phyloP scores from a whole-genome alignment of 306 rosid genomes.

The Gastrolobium villosum region DNA sequence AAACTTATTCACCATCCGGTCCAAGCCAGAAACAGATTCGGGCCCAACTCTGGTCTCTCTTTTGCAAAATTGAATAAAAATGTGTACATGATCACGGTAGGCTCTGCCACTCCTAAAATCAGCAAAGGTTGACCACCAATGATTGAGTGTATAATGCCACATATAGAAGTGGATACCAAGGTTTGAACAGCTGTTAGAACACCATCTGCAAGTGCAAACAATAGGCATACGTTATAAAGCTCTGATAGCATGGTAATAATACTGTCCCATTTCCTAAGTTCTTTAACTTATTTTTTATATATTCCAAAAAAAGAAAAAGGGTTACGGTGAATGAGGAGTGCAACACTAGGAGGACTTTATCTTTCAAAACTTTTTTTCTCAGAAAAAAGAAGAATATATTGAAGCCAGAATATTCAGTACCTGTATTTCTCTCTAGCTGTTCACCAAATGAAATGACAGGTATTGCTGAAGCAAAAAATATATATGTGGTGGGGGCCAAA shows the following conservation, averaged over 20 bases:
- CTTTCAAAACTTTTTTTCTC: background rate
- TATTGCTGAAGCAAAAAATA: conserved; percentile 87
- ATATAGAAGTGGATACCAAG: conserved; percentile 81
- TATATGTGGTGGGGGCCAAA: conserved; percentile 92
- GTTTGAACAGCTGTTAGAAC: conserved; percentile 96
- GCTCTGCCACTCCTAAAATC: conserved; percentile 98
- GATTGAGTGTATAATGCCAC: conserved; percentile 91
- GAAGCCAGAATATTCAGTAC: conserved; percentile 57
- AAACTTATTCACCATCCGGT: conserved; percentile 71
- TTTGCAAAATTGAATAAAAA: conserved; percentile 95
- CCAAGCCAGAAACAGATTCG: conserved; percentile 88
- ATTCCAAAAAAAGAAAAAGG: background rate
- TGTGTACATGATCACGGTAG: conserved; percentile 95
- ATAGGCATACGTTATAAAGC: too few species aligned
- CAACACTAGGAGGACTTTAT: background rate
- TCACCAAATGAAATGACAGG: conserved; percentile 91
- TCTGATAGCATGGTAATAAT: background rate
- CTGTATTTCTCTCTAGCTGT: conserved; percentile 77
- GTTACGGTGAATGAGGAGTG: background rate
- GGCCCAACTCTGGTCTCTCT: conserved; percentile 80
- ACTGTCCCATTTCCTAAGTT: background rate
- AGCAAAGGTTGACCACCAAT: conserved; percentile 95
- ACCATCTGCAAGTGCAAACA: conserved; percentile 66
- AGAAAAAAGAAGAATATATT: background rate
- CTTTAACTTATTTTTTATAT: background rate